Percentiles rank a stretch among this genome's conserved stretches.
Conservation (phyloP, 2,329 filamentous ascomycete genomes). For the Rhinocladiella mackenziei region DNA sequence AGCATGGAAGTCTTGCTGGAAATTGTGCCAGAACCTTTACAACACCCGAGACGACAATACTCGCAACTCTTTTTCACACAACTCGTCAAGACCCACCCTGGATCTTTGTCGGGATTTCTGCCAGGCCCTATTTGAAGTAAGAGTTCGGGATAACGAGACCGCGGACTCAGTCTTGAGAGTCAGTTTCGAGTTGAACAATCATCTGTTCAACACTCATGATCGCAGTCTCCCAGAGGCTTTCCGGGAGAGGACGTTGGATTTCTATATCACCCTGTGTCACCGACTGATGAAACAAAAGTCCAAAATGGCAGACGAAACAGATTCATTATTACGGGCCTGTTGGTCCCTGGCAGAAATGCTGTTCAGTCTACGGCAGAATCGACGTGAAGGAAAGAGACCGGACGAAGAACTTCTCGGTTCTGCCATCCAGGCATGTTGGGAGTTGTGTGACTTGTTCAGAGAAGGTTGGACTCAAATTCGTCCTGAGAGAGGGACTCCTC, state of each 20-base stretch:
- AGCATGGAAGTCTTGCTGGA: conserved; percentile 93
- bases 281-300: conserved; percentile 92
- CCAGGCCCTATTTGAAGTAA: conserved; percentile 82
- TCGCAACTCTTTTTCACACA: conserved; percentile 49
- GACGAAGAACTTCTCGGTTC: conserved; percentile 84
- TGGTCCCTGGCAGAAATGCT: conserved; percentile 92
- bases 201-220: conserved; percentile 89
- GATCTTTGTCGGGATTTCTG: conserved; percentile 91
- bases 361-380: conserved; percentile 81
- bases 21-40: conserved; percentile 83
- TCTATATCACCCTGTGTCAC: conserved; percentile 90
- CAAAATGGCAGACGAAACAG: conserved; percentile 73
- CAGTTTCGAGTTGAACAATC: conserved; percentile 92
- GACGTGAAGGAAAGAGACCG: conserved; percentile 64
- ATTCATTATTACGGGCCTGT: conserved; percentile 77
- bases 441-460: conserved; percentile 86
- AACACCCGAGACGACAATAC: conserved; percentile 70
- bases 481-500: conserved; percentile 78
- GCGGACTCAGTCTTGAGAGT: conserved; percentile 84
- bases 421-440: conserved; percentile 90
- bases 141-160: conserved; percentile 70
- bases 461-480: conserved; percentile 87
- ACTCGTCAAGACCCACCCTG: conserved; percentile 63
- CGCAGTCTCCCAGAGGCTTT: conserved; percentile 79
- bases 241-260: conserved; percentile 83